phyloP scores from a whole-genome alignment of 2,329 filamentous ascomycete genomes.

The Triangularia setosa region DNA sequence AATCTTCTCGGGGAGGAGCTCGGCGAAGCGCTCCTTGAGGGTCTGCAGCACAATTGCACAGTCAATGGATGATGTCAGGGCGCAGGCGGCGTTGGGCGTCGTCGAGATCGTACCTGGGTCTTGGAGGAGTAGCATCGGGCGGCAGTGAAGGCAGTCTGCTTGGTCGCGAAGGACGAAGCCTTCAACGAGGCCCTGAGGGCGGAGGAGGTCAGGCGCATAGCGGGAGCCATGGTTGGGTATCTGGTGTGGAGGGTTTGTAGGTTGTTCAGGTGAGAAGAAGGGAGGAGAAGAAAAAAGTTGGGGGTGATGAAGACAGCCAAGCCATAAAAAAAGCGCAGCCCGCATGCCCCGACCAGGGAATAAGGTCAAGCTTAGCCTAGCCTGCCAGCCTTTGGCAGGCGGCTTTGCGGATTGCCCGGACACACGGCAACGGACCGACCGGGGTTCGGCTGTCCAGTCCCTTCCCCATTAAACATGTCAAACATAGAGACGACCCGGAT shows the following conservation, averaged over 20 bases:
- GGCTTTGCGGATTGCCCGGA: neutral
- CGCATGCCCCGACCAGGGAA: slow-evolving; percentile 15
- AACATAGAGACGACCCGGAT: neutral
- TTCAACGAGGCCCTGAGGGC: slow-evolving; percentile 74
- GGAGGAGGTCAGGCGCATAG: slow-evolving; percentile 75
- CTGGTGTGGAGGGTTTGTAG: slow-evolving; percentile 32
- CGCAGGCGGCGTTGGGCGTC: slow-evolving; percentile 13
- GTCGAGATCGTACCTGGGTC: slow-evolving; percentile 62
- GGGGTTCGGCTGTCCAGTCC: slow-evolving; percentile 3
- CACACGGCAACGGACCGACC: slow-evolving; percentile 5
- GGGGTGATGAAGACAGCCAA: slow-evolving; percentile 24
- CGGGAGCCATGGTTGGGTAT: slow-evolving; percentile 68
- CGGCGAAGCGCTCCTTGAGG: slow-evolving; percentile 97
- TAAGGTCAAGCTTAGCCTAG: slow-evolving; percentile 11
- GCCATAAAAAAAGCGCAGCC: slow-evolving; percentile 36
- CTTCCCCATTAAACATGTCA: neutral
- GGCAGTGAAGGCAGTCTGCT: slow-evolving; percentile 72
- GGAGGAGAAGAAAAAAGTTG: slow-evolving; percentile 34
- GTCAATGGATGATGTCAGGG: slow-evolving; percentile 26
- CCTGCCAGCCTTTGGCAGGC: slow-evolving; percentile 4
- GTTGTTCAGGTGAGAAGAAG: slow-evolving; percentile 37
- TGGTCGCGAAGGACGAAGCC: slow-evolving; percentile 63
- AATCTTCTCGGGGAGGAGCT: slow-evolving; percentile 90
- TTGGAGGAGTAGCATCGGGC: slow-evolving; percentile 91
- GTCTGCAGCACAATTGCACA: slow-evolving; percentile 53